Evolutionary conservation across 148 eudicot genomes (phyloP), one percentile per base, ranked within the genome.

Genomic region (Rhododendron ovatum): DNA sequence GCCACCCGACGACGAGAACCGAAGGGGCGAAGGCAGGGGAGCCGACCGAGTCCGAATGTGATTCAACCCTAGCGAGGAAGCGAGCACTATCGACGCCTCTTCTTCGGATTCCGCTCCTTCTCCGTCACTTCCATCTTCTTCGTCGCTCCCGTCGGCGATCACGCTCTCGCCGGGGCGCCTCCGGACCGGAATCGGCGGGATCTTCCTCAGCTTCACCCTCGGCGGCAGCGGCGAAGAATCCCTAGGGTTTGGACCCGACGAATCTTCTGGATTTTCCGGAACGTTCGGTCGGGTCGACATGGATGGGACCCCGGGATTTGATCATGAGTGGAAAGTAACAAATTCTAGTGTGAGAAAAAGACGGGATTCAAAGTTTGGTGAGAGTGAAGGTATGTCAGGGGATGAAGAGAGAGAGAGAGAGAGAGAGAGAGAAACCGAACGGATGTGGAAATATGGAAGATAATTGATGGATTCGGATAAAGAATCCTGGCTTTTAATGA

Each of bases 41-140:
- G 85, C 91, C 2, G 95, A 93, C 78, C 93, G 89, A 17, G 96
- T 93, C 69, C 98, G 87, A 47, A 93, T 95, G 82, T 82, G 92
- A 88, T 96, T 93, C 75, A 55, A 18, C 26, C 98, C 93, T 33
- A 94, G 87, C 84, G 85, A 84, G 1, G 96, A 89, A 2, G 94
- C 90, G 14, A 83, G 92, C n/a, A 93, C 86, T 1, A 93, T 92
- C 76, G 91, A 84, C 73, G 89, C 85, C 50, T 85, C 90, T 24
- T 84, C 91, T 24, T 83, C 91, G 9, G 82, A 85, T 1, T 88
- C 88, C 3, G 84, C 86, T 1, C 83, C 91, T 2, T 82, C 77
- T 18, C 88, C 89, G n/a, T 79, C 88, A 7, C 78, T 88, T 13
- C 13, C 82, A 35, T 75, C 85, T 26, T n/a, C 63, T 8, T 33